These are phyloP conservation scores for Sporothrix brasiliensis DNA, from an alignment of 2,329 filamentous ascomycete genomes.

Conservation along the genomic window DNA sequence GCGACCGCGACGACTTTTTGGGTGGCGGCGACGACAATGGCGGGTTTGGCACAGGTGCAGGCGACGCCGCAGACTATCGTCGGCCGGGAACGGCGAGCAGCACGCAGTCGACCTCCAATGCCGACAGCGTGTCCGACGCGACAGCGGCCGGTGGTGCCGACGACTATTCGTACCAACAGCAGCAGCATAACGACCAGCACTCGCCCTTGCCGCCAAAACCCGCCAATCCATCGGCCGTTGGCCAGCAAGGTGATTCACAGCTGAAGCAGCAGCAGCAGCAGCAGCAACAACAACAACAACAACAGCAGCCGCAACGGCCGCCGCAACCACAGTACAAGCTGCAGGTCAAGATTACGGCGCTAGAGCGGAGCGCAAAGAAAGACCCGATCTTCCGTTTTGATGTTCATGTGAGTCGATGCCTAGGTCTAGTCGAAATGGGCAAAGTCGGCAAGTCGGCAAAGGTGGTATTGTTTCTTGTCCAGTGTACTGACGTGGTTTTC, in stretches of 20 bases:
- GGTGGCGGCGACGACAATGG: slow-evolving; percentile 32
- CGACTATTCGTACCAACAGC: slow-evolving; percentile 41
- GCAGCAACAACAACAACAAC: slow-evolving; percentile 41
- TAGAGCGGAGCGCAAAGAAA: slow-evolving; percentile 92
- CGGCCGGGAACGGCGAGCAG: slow-evolving; percentile 54
- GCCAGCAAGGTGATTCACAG: not conserved
- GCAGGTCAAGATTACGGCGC: slow-evolving; percentile 89
- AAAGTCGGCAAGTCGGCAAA: not conserved
- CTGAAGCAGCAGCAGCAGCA: slow-evolving; percentile 40
- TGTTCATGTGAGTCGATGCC: slow-evolving; percentile 73
- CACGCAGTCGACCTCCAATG: slow-evolving; percentile 51
- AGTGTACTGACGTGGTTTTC: not conserved
- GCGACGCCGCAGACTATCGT: slow-evolving; percentile 46
- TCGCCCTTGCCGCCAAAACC: slow-evolving; percentile 28
- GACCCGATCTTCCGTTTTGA: slow-evolving; percentile 94
- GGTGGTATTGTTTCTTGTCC: not conserved
- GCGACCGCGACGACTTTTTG: slow-evolving; percentile 42
- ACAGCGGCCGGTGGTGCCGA: slow-evolving; percentile 37
- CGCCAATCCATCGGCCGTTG: not conserved
- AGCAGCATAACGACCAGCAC: slow-evolving; percentile 32
- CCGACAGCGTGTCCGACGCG: slow-evolving; percentile 44
- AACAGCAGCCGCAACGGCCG: slow-evolving; percentile 58
- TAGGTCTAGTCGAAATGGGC: not conserved
- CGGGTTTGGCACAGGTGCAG: slow-evolving; percentile 45
- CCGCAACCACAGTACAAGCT: slow-evolving; percentile 76